Conservation (phyloP, 1,284 basidiomycete genomes). For the Tilletiaria anomala region DNA sequence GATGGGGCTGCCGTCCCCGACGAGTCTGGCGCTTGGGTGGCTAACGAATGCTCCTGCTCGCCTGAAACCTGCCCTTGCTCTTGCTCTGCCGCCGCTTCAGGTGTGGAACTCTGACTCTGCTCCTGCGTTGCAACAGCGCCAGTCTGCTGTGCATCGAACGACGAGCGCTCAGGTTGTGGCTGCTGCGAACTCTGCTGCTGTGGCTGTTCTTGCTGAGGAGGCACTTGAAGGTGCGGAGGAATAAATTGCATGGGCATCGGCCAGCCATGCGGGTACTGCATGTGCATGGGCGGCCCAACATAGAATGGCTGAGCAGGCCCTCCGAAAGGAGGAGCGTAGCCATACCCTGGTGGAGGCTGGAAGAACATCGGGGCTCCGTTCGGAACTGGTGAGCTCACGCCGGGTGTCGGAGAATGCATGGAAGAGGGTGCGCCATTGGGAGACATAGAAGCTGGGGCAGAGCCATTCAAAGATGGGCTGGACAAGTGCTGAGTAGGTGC, state of each 20-base stretch:
- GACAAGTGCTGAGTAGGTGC: conserved; percentile 4
- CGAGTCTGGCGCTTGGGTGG: too few relatives aligned
- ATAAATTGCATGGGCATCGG: conserved; percentile 15
- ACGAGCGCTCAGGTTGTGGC: conserved; percentile 3
- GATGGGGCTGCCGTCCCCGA: too few relatives aligned
- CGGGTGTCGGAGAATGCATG: background rate
- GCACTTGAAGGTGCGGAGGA: conserved; percentile 5
- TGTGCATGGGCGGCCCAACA: conserved; percentile 18
- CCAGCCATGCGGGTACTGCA: conserved; percentile 18
- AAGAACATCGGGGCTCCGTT: conserved; percentile 15
- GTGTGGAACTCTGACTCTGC: too few relatives aligned
- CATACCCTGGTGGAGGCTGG: conserved; percentile 17
- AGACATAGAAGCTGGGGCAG: too few relatives aligned
- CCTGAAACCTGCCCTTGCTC: too few relatives aligned
- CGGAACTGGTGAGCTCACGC: conserved; percentile 1
- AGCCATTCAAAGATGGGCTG: too few relatives aligned
- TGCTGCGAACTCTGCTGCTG: conserved; percentile 1
- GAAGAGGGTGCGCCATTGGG: background rate
- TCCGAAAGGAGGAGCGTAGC: conserved; percentile 19
- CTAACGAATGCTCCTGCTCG: too few relatives aligned
- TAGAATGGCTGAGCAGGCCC: conserved; percentile 25
- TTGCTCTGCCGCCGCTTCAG: too few relatives aligned
- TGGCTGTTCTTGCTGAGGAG: conserved; percentile 4
- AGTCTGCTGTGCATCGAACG: background rate
- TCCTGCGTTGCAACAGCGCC: too few relatives aligned